These are phyloP conservation scores for Citrullus amarus DNA, from an alignment of 306 rosid species.

Conservation along the genomic window DNA sequence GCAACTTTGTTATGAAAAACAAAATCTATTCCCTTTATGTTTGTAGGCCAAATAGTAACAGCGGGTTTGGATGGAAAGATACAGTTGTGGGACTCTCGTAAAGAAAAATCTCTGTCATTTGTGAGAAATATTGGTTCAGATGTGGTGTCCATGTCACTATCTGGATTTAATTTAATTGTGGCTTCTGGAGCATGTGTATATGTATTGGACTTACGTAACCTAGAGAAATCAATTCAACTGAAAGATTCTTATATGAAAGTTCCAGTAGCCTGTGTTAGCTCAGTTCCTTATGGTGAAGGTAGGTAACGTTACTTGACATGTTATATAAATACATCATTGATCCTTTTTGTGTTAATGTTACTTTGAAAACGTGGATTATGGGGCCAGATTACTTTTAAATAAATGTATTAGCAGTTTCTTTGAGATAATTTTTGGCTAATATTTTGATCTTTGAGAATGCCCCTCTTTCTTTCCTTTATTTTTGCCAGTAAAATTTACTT, in stretches of 20 bases:
- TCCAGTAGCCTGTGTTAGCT: slow-evolving; percentile 47
- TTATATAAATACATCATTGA: neutral
- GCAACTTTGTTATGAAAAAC: neutral
- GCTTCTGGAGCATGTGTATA: slow-evolving; percentile 45
- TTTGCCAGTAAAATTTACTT: neutral
- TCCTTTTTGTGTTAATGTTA: neutral
- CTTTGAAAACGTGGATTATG: neutral
- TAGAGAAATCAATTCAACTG: slow-evolving; percentile 36
- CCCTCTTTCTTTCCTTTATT: neutral
- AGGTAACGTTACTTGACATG: slow-evolving; percentile 3
- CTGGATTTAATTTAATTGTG: slow-evolving; percentile 39
- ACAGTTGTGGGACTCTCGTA: slow-evolving; percentile 51
- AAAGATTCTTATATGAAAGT: slow-evolving; percentile 36
- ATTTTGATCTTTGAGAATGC: neutral
- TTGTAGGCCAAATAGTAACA: slow-evolving; percentile 57
- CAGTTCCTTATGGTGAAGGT: slow-evolving; percentile 59
- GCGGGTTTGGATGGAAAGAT: slow-evolving; percentile 69
- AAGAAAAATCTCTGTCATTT: slow-evolving; percentile 22
- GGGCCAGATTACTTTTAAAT: neutral
- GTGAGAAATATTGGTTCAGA: slow-evolving; percentile 34
- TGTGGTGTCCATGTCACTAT: slow-evolving; percentile 58
- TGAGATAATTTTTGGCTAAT: neutral
- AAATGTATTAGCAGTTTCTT: neutral
- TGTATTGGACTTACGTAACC: slow-evolving; percentile 54
- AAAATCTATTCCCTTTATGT: neutral